Percentiles rank a stretch among this genome's conserved stretches.
Conservation (phyloP, 2,329 filamentous ascomycete genomes). For the Calonectria crousiana region DNA sequence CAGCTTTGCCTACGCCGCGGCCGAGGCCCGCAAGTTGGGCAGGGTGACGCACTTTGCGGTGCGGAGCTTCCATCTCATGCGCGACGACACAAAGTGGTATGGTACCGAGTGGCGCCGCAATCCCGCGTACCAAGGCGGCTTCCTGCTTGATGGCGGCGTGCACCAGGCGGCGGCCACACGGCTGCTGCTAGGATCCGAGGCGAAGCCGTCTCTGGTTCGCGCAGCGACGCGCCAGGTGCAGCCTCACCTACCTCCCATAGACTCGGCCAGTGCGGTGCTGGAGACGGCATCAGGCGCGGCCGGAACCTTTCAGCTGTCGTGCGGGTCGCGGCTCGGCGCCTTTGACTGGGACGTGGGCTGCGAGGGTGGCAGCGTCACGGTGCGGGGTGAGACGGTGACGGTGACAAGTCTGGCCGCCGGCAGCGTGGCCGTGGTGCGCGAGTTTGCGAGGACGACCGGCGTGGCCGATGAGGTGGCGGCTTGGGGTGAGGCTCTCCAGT, state of each 20-base stretch:
- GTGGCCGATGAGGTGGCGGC: slow-evolving; percentile 72
- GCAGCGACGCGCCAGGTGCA: slow-evolving; percentile 69
- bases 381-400: slow-evolving; percentile 59
- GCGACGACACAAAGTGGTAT: slow-evolving; percentile 58
- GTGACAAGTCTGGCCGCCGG: slow-evolving; percentile 46
- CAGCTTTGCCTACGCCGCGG: slow-evolving; percentile 64
- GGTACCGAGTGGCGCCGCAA: slow-evolving; percentile 73
- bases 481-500: slow-evolving; percentile 67
- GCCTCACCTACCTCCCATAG: slow-evolving; percentile 71
- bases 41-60: slow-evolving; percentile 61
- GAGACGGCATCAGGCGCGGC: slow-evolving; percentile 65
- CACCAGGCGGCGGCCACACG: slow-evolving; percentile 76
- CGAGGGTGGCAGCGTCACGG: slow-evolving; percentile 67
- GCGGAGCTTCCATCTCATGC: slow-evolving; percentile 51
- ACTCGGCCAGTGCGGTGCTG: slow-evolving; percentile 73
- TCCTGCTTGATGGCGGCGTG: slow-evolving; percentile 81
- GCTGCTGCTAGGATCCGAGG: slow-evolving; percentile 62
- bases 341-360: slow-evolving; percentile 69
- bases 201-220: slow-evolving; percentile 60
- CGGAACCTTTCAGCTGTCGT: slow-evolving; percentile 69
- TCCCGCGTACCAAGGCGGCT: slow-evolving; percentile 80
- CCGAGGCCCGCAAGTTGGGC: slow-evolving; percentile 50
- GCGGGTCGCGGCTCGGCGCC: slow-evolving; percentile 66
- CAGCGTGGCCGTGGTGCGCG: slow-evolving; percentile 50
- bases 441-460: slow-evolving; percentile 64